These are phyloP conservation scores for Akanthomyces uredinophilus DNA, from an alignment of 2,329 filamentous ascomycete species.

Conservation along the genomic window DNA sequence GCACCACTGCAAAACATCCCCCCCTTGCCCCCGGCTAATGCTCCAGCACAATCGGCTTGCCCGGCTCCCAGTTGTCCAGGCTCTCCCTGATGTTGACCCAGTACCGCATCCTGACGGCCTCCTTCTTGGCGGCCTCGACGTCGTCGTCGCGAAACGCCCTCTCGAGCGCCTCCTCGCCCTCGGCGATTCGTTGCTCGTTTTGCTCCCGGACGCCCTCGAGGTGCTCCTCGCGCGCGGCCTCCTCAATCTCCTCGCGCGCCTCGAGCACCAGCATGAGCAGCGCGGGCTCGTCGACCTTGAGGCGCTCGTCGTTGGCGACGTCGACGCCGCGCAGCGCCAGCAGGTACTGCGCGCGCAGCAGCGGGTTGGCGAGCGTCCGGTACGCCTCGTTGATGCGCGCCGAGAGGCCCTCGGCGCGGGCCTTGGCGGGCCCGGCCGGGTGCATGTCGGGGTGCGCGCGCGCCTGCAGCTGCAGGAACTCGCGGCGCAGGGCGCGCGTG, in stretches of 20 bases:
- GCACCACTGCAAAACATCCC: neutral
- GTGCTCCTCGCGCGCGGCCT: conserved; percentile 61
- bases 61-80: conserved; percentile 78
- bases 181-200: conserved; percentile 64
- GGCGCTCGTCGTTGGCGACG: conserved; percentile 71
- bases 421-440: conserved; percentile 44
- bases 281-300: conserved; percentile 60
- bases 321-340: conserved; percentile 70
- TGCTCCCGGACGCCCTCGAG: conserved; percentile 52
- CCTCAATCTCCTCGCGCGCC: conserved; percentile 69
- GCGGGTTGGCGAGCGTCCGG: conserved; percentile 71
- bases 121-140: conserved; percentile 58
- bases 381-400: conserved; percentile 88
- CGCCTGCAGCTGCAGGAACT: conserved; percentile 82
- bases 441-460: conserved; percentile 69
- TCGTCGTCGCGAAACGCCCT: conserved; percentile 62
- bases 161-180: conserved; percentile 59
- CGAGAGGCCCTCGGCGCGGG: conserved; percentile 69
- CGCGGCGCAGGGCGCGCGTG: conserved; percentile 62
- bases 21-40: conserved; percentile 30
- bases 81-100: conserved; percentile 85
- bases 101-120: conserved; percentile 77
- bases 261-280: conserved; percentile 78
- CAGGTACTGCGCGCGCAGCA: conserved; percentile 84
- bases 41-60: conserved; percentile 53